Base-by-base conservation (phyloP, 2,329 filamentous ascomycete species). In the Chaetomium olivaceum region DNA sequence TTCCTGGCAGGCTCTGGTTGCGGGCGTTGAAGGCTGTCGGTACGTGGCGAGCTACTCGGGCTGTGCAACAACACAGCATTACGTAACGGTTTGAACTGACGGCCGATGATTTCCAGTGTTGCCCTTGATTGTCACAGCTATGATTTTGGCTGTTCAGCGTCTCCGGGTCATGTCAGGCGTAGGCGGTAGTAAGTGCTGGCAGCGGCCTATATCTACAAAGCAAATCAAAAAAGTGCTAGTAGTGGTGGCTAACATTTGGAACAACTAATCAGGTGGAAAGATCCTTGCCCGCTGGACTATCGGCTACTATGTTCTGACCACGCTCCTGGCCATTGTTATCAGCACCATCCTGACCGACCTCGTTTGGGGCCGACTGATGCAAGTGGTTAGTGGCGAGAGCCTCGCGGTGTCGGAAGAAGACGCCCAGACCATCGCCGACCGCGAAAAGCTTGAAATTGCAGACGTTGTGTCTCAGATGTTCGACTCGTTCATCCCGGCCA, bases 1-100 rank as follows among this genome's bases (percentile, higher is more conserved):
- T 85, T 63, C 81, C 81, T 1, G 83, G 83, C 33, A 74, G 75
- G 12, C 75, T 84, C 4, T 85, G 83, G 83, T 69, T 85, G 63
- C 77, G 83, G 2, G 77, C 80, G 23, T 75, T 85, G 23, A 78
- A 80, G 63, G 81, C 81, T 23, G 79, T 82, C 14, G 82, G 67
- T 69, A 64, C 8, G 65, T 57, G 8, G 27, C 16, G 11, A 33
- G 7, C 19, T 11, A 31, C 33, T 36, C 3, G 33, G 33, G 33
- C 9, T n/a, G n/a, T n/a, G 9, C 12, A 12, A 36, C 33, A 12
- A 12, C 8, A 9, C 33, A 36, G 6, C 33, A 9, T 36, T 36
- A 12, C 33, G 16, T n/a, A 16, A 8, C 48, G 21, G 16, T 14
- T 14, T 25, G 19, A 8, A 12, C 33, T 55, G 6, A 31, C 19